phyloP scores from a whole-genome alignment of 345 rosid genomes.

The Linum usitatissimum region DNA sequence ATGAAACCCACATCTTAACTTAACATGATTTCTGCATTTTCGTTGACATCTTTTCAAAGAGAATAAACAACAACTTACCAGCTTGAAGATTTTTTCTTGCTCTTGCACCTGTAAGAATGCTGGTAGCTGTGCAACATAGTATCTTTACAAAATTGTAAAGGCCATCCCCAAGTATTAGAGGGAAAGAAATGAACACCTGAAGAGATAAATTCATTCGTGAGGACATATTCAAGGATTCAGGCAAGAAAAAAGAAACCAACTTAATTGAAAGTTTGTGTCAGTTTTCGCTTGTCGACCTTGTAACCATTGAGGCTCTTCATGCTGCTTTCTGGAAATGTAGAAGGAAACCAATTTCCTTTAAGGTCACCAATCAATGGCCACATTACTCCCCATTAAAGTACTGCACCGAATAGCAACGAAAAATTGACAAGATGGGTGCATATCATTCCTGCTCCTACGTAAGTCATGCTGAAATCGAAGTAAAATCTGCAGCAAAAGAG shows the following conservation, averaged over 20 bases:
- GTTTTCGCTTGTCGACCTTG: conserved; percentile 33
- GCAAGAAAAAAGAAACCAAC: background rate
- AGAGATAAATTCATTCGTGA: background rate
- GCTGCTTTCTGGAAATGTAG: conserved; percentile 44
- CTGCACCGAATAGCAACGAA: conserved; percentile 82
- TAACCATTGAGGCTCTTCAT: conserved; percentile 87
- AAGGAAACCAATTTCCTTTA: conserved; percentile 72
- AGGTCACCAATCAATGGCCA: conserved; percentile 71
- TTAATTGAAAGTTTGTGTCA: background rate
- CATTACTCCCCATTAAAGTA: conserved; percentile 89
- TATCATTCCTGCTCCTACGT: conserved; percentile 92
- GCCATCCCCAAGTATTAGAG: conserved; percentile 84
- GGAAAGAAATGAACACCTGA: conserved; percentile 75
- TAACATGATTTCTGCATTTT: too few relatives aligned
- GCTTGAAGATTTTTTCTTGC: conserved; percentile 19
- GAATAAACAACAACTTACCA: conserved; percentile 20
- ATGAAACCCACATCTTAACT: too few relatives aligned
- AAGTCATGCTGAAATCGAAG: conserved; percentile 85
- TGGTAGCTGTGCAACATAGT: conserved; percentile 41
- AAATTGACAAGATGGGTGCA: conserved; percentile 83
- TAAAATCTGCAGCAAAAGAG: conserved; percentile 48
- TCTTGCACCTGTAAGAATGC: conserved; percentile 30
- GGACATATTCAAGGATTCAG: background rate
- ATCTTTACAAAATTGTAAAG: conserved; percentile 85
- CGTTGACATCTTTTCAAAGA: too few relatives aligned